These are phyloP conservation scores for Tulasnella sp. DNA, from an alignment of 768 basidiomycete genomes.

Conservation along the genomic window DNA sequence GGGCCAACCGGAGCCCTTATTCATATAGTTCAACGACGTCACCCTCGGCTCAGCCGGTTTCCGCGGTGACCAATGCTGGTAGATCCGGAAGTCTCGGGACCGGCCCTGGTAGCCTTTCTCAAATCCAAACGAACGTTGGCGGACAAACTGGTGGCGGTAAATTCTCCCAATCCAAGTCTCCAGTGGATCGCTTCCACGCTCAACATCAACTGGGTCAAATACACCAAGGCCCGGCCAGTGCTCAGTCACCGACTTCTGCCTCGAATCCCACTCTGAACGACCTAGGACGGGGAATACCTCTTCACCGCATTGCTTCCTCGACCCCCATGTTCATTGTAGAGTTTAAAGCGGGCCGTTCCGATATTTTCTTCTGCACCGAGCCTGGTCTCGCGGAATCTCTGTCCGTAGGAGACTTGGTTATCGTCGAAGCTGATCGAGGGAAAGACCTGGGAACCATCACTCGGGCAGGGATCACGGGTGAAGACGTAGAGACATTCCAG, in stretches of 20 bases:
- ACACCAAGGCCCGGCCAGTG: background rate
- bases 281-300: slow-evolving; percentile 84
- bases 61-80: background rate
- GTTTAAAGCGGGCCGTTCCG: slow-evolving; percentile 95
- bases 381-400: slow-evolving; percentile 49
- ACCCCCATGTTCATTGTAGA: slow-evolving; percentile 95
- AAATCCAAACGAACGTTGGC: slow-evolving; percentile 15
- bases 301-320: slow-evolving; percentile 72
- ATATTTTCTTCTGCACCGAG: slow-evolving; percentile 87
- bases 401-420: slow-evolving; percentile 84
- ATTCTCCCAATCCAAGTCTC: background rate
- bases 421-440: slow-evolving; percentile 94
- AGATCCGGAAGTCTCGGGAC: background rate
- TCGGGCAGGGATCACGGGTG: slow-evolving; percentile 83
- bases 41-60: background rate
- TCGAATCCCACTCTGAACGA: slow-evolving; percentile 42
- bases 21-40: background rate
- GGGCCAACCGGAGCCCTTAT: background rate
- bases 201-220: background rate
- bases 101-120: background rate
- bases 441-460: slow-evolving; percentile 89
- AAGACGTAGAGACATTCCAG: slow-evolving; percentile 89
- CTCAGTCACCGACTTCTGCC: slow-evolving; percentile 3
- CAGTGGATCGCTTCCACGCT: slow-evolving; percentile 2
- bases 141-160: background rate